These are phyloP conservation scores for Candida argentea DNA, from an alignment of 805 yeast genomes.

Conservation along the genomic window DNA sequence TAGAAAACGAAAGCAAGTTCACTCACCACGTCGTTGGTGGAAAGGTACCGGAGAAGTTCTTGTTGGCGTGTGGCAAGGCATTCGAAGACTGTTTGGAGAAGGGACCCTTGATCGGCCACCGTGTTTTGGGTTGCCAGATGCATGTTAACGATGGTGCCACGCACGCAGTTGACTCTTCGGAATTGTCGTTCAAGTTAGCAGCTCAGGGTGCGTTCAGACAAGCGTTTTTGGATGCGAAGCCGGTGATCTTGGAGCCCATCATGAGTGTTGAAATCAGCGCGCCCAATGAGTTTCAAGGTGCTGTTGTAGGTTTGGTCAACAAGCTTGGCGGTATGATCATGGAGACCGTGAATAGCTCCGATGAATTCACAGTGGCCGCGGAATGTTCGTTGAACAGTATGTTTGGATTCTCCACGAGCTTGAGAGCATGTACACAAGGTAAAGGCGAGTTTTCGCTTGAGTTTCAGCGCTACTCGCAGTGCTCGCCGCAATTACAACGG, in stretches of 20 bases:
- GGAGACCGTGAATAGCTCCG: slow-evolving; percentile 90
- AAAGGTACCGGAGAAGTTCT: slow-evolving; percentile 88
- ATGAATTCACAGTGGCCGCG: slow-evolving; percentile 86
- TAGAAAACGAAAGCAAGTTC: slow-evolving; percentile 63
- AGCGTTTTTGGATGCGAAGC: slow-evolving; percentile 75
- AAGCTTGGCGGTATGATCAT: slow-evolving; percentile 85
- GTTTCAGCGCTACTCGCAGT: slow-evolving; percentile 85
- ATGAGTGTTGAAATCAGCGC: slow-evolving; percentile 91
- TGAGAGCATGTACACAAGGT: slow-evolving; percentile 97
- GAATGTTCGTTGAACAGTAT: slow-evolving; percentile 94
- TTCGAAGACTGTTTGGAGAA: slow-evolving; percentile 90
- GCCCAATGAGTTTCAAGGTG: slow-evolving; percentile 93
- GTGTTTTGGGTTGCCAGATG: slow-evolving; percentile 89
- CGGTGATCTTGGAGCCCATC: slow-evolving; percentile 90
- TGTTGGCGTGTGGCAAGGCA: slow-evolving; percentile 90
- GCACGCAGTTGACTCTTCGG: slow-evolving; percentile 95
- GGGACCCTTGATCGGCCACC: slow-evolving; percentile 95
- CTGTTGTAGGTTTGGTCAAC: slow-evolving; percentile 83
- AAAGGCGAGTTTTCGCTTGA: slow-evolving; percentile 97
- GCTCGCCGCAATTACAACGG: slow-evolving; percentile 82
- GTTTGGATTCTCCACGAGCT: slow-evolving; percentile 92
- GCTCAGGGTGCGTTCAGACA: slow-evolving; percentile 86
- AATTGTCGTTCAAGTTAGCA: slow-evolving; percentile 89
- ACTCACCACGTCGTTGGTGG: slow-evolving; percentile 92
- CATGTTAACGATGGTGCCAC: slow-evolving; percentile 93